Evolutionary conservation across 257 asterid species (phyloP).

Genomic region (Fraxinus pennsylvanica): DNA sequence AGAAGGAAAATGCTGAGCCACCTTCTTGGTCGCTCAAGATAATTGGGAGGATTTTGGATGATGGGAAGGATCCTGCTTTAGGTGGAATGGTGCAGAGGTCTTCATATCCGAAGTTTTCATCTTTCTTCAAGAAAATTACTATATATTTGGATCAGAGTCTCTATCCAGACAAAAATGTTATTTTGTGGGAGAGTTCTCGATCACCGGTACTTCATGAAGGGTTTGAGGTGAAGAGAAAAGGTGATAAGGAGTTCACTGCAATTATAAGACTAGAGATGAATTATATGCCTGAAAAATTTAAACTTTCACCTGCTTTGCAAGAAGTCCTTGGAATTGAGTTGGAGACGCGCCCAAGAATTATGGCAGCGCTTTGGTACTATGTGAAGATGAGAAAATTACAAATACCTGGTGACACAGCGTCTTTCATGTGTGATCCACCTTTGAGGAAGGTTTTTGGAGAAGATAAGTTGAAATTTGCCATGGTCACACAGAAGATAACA

Average conservation of each 20-base stretch:
- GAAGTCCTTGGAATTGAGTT: constrained; percentile 84
- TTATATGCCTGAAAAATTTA: constrained; percentile 69
- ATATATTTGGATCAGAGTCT: constrained; percentile 79
- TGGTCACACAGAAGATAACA: constrained; percentile 63
- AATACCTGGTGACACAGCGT: constrained; percentile 67
- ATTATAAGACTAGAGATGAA: constrained; percentile 85
- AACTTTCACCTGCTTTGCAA: constrained; percentile 71
- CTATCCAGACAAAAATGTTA: constrained; percentile 82
- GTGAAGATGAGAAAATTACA: constrained; percentile 67
- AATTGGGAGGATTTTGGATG: constrained; percentile 70
- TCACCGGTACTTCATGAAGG: constrained; percentile 73
- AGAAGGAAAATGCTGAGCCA: constrained; percentile 45
- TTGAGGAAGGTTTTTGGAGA: constrained; percentile 82
- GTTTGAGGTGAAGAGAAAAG: constrained; percentile 89
- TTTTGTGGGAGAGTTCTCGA: constrained; percentile 85
- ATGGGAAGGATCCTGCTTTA: constrained; percentile 49
- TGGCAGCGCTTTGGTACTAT: constrained; percentile 81
- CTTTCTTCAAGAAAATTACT: constrained; percentile 80
- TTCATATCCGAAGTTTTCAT: constrained; percentile 62
- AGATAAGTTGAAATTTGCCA: constrained; percentile 78
- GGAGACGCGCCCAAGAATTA: constrained; percentile 70
- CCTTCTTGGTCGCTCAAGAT: constrained; percentile 85
- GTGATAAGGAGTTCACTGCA: constrained; percentile 84
- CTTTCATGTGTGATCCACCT: constrained; percentile 72
- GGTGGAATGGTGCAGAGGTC: constrained; percentile 34